These are phyloP conservation scores for Ophiostoma pallidulum DNA, from an alignment of 2,329 filamentous ascomycete genomes.

Conservation along the genomic window DNA sequence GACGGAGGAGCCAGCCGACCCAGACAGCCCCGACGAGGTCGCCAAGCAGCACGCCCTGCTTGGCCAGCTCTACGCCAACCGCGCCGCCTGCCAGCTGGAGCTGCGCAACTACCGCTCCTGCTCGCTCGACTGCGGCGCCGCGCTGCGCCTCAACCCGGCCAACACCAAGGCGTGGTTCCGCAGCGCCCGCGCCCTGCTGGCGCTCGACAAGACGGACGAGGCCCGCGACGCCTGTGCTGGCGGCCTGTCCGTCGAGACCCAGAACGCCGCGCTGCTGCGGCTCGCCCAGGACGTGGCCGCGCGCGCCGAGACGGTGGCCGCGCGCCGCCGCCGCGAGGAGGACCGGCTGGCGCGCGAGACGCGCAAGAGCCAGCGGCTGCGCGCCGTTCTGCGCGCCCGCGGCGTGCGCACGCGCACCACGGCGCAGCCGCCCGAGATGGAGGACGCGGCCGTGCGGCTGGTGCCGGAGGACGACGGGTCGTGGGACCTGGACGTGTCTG, in stretches of 20 bases:
- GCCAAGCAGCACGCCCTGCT: constrained; percentile 53
- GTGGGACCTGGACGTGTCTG: constrained; percentile 60
- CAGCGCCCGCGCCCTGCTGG: constrained; percentile 66
- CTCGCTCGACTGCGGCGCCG: constrained; percentile 73
- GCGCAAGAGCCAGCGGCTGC: constrained; percentile 51
- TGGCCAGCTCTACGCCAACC: constrained; percentile 74
- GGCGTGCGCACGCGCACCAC: constrained; percentile 60
- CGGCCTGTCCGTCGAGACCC: constrained; percentile 62
- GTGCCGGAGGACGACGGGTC: constrained; percentile 34
- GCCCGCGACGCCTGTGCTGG: constrained; percentile 69
- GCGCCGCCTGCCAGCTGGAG: constrained; percentile 81
- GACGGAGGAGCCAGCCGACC: no score
- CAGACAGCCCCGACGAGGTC: constrained; percentile 49
- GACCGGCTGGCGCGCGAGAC: constrained; percentile 46
- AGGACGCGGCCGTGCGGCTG: constrained; percentile 66
- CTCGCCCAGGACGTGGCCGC: constrained; percentile 49
- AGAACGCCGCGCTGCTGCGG: constrained; percentile 56
- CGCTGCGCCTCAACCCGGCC: constrained; percentile 64
- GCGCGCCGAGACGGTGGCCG: constrained; percentile 45
- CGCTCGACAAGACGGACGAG: constrained; percentile 68
- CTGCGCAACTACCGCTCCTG: constrained; percentile 81
- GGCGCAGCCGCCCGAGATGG: constrained; percentile 69
- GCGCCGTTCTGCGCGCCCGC: constrained; percentile 57
- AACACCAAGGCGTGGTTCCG: constrained; percentile 93
- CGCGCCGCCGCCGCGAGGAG: constrained; percentile 42